Percentiles rank a stretch among this genome's conserved stretches.
These are phyloP conservation scores for Cantharellus cinnabarinus DNA, from an alignment of 768 basidiomycete species.

Conservation along the genomic window DNA sequence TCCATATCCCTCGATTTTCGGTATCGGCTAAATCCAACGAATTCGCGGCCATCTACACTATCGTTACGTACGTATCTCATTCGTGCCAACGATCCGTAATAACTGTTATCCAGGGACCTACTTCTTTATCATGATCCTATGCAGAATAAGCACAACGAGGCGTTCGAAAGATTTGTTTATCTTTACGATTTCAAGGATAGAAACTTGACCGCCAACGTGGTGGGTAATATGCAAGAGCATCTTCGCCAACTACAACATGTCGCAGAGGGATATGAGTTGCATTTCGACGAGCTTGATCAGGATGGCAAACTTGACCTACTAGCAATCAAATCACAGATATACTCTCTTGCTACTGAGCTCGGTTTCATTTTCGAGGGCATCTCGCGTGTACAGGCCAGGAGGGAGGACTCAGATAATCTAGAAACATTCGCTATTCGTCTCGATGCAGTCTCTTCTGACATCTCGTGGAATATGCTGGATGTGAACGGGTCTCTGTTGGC, in stretches of 20 bases:
- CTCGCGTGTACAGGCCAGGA: slow-evolving; percentile 58
- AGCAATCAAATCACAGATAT: slow-evolving; percentile 50
- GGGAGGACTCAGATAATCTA: slow-evolving; percentile 39
- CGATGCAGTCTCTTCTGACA: slow-evolving; percentile 62
- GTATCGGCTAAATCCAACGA: slow-evolving; percentile 68
- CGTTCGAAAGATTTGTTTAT: slow-evolving; percentile 63
- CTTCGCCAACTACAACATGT: slow-evolving; percentile 32
- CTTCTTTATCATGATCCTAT: slow-evolving; percentile 78
- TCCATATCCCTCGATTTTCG: slow-evolving; percentile 71
- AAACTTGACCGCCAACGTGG: slow-evolving; percentile 44
- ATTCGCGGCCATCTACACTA: slow-evolving; percentile 67
- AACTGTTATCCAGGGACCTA: slow-evolving; percentile 24
- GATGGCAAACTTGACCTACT: slow-evolving; percentile 35
- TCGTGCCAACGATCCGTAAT: background rate
- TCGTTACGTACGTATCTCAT: slow-evolving; percentile 31
- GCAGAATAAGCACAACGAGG: slow-evolving; percentile 56
- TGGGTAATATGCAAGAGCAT: slow-evolving; percentile 49
- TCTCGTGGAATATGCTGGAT: slow-evolving; percentile 84
- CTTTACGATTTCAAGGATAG: slow-evolving; percentile 77
- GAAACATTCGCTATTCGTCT: slow-evolving; percentile 57
- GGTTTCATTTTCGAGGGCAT: slow-evolving; percentile 73
- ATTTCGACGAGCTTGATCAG: slow-evolving; percentile 16
- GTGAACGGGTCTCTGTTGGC: slow-evolving; percentile 50
- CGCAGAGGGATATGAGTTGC: slow-evolving; percentile 17
- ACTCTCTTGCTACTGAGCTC: slow-evolving; percentile 56